Percentiles rank a stretch among this genome's conserved stretches.
Conservation (phyloP, 495 filamentous ascomycete species). For the Penicillium fimorum region DNA sequence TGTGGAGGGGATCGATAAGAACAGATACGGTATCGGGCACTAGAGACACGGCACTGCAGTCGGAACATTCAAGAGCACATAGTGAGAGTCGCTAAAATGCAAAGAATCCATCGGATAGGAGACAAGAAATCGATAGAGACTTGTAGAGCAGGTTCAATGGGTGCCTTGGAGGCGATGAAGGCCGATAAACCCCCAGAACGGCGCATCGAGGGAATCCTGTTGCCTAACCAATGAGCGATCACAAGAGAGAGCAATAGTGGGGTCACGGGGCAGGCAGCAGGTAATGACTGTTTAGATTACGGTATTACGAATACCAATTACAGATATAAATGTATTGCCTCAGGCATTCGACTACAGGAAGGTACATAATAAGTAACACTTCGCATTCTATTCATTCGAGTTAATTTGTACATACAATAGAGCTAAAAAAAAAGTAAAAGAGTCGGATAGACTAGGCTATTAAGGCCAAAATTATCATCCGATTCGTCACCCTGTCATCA, state of each 20-base stretch:
- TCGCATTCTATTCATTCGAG: slow-evolving; percentile 1
- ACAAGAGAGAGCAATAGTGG: neutral
- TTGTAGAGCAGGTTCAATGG: slow-evolving; percentile 19
- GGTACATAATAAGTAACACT: neutral
- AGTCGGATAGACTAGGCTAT: neutral
- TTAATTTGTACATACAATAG: slow-evolving; percentile 2
- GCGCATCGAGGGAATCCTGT: slow-evolving; percentile 44
- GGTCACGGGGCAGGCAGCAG: slow-evolving; percentile 42
- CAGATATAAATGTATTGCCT: neutral
- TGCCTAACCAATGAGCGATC: slow-evolving; percentile 50
- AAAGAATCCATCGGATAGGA: slow-evolving; percentile 13
- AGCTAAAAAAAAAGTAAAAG: slow-evolving; percentile 1
- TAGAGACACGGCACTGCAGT: slow-evolving; percentile 5
- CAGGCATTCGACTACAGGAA: neutral
- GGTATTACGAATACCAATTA: neutral
- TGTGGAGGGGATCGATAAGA: slow-evolving; percentile 26
- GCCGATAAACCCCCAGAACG: slow-evolving; percentile 28
- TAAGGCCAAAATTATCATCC: slow-evolving; percentile 7
- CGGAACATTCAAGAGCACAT: slow-evolving; percentile 20
- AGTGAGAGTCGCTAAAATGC: slow-evolving; percentile 9
- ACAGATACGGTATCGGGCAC: slow-evolving; percentile 13
- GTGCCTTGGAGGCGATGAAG: slow-evolving; percentile 25
- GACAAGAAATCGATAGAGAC: slow-evolving; percentile 1
- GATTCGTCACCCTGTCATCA: slow-evolving; percentile 37
- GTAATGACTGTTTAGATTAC: slow-evolving; percentile 1